phyloP scores from a whole-genome alignment of 352 stramenopile genomes.

The Phytophthora litchii region DNA sequence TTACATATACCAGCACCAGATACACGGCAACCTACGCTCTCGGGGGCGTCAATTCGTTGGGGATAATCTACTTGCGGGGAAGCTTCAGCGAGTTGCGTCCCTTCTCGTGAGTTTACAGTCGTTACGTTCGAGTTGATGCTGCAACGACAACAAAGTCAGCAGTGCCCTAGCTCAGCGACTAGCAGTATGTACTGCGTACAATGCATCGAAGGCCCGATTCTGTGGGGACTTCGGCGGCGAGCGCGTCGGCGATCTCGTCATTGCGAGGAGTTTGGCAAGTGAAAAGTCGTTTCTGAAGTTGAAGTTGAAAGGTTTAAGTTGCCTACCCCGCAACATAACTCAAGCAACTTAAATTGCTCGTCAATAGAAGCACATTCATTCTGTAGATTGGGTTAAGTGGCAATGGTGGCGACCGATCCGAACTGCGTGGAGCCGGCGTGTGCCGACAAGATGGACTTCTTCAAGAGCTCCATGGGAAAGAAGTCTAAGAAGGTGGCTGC shows the following conservation, averaged over 20 bases:
- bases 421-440: slow-evolving; percentile 88
- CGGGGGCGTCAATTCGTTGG: slow-evolving; percentile 75
- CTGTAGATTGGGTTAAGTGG: slow-evolving; percentile 5
- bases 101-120: slow-evolving; percentile 56
- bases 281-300: slow-evolving; percentile 30
- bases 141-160: slow-evolving; percentile 10
- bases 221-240: slow-evolving; percentile 61
- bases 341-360: slow-evolving; percentile 8
- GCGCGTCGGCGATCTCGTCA: slow-evolving; percentile 29
- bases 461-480: slow-evolving; percentile 73
- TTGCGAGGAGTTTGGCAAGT: slow-evolving; percentile 9
- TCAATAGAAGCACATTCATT: slow-evolving; percentile 16
- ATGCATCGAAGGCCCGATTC: slow-evolving; percentile 28
- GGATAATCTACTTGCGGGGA: slow-evolving; percentile 78
- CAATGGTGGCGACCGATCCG: slow-evolving; percentile 56
- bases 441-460: slow-evolving; percentile 87
- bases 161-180: not conserved
- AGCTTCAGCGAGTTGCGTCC: slow-evolving; percentile 77
- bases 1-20: not conserved
- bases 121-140: slow-evolving; percentile 69
- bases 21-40: slow-evolving; percentile 43
- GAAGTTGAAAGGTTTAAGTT: slow-evolving; percentile 19
- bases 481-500: slow-evolving; percentile 26
- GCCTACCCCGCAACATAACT: slow-evolving; percentile 8
- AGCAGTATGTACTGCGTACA: slow-evolving; percentile 11